Conservation (phyloP, 2,329 filamentous ascomycete genomes). For the Parascedosporium putredinis region DNA sequence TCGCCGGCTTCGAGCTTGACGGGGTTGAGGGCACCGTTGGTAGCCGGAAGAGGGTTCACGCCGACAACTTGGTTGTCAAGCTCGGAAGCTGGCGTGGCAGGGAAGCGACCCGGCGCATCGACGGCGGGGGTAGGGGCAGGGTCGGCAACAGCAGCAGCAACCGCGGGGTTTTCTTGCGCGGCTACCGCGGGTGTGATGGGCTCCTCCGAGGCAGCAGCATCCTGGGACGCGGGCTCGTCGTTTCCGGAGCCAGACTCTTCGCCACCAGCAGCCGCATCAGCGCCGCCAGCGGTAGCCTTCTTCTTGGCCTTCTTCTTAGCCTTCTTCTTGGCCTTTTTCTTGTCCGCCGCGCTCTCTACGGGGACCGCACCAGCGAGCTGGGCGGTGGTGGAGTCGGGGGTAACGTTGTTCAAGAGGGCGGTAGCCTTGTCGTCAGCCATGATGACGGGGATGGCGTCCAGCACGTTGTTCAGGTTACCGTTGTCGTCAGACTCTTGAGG, state of each 20-base stretch:
- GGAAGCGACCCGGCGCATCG: constrained; percentile 34
- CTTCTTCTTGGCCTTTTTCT: constrained; percentile 23
- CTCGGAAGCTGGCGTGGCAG: constrained; percentile 54
- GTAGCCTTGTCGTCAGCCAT: constrained; percentile 25
- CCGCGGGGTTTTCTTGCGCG: constrained; percentile 4
- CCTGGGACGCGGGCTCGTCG: constrained; percentile 1
- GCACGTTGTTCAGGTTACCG: constrained; percentile 88
- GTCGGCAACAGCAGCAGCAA: constrained; percentile 6
- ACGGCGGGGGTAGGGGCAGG: constrained; percentile 1
- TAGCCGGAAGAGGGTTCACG: constrained; percentile 52
- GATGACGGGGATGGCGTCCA: constrained; percentile 62
- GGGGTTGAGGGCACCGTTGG: constrained; percentile 62
- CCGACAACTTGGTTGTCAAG: constrained; percentile 40
- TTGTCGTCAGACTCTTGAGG: constrained; percentile 73
- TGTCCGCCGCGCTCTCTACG: constrained; percentile 36
- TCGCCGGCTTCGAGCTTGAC: constrained; percentile 71
- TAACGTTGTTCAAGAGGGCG: constrained; percentile 50
- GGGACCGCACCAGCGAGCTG: constrained; percentile 40
- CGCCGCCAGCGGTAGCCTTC: constrained; percentile 10
- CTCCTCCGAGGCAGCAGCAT: not conserved
- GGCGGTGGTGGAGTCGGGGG: constrained; percentile 62
- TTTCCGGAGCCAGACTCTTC: constrained; percentile 2
- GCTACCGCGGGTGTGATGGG: not conserved
- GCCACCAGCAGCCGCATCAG: not conserved
- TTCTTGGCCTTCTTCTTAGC: constrained; percentile 18